These are phyloP conservation scores for Xylaria scruposa DNA, from an alignment of 495 filamentous ascomycete species.

Conservation along the genomic window DNA sequence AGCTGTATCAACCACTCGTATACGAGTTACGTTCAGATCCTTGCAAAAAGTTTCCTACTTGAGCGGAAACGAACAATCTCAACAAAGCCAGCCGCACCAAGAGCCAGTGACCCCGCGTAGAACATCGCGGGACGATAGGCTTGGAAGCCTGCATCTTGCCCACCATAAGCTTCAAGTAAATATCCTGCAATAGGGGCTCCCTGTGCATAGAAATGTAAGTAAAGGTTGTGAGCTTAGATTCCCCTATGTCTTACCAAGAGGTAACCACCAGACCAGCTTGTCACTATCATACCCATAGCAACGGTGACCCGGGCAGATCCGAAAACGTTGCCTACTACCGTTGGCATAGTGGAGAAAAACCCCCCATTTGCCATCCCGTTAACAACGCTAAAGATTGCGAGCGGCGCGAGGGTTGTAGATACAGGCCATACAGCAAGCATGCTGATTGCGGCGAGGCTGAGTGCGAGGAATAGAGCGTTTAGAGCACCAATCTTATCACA, in stretches of 20 bases:
- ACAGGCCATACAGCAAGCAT: slow-evolving; percentile 66
- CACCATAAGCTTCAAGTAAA: slow-evolving; percentile 57
- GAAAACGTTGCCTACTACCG: slow-evolving; percentile 64
- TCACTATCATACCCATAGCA: slow-evolving; percentile 67
- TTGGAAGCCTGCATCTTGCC: slow-evolving; percentile 38
- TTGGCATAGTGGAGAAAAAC: slow-evolving; percentile 67
- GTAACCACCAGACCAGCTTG: slow-evolving; percentile 66
- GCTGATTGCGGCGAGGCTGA: slow-evolving; percentile 55
- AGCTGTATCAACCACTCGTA: not conserved
- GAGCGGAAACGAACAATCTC: slow-evolving; percentile 37
- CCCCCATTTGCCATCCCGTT: slow-evolving; percentile 64
- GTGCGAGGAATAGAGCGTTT: slow-evolving; percentile 51
- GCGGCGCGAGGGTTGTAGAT: slow-evolving; percentile 56
- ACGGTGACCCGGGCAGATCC: slow-evolving; percentile 60
- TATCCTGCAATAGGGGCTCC: slow-evolving; percentile 64
- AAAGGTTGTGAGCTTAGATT: not conserved
- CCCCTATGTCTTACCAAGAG: slow-evolving; percentile 51
- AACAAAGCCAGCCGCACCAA: slow-evolving; percentile 42
- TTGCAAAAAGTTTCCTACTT: slow-evolving; percentile 38
- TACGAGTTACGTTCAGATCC: slow-evolving; percentile 29
- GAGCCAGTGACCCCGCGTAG: slow-evolving; percentile 57
- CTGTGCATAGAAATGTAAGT: slow-evolving; percentile 35
- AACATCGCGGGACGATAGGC: slow-evolving; percentile 66
- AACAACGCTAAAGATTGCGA: slow-evolving; percentile 59
- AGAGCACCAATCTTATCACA: slow-evolving; percentile 59